Percentiles rank a stretch among this genome's conserved stretches.
Conservation (phyloP, 305 asterid species). For the Fraxinus baroniana region DNA sequence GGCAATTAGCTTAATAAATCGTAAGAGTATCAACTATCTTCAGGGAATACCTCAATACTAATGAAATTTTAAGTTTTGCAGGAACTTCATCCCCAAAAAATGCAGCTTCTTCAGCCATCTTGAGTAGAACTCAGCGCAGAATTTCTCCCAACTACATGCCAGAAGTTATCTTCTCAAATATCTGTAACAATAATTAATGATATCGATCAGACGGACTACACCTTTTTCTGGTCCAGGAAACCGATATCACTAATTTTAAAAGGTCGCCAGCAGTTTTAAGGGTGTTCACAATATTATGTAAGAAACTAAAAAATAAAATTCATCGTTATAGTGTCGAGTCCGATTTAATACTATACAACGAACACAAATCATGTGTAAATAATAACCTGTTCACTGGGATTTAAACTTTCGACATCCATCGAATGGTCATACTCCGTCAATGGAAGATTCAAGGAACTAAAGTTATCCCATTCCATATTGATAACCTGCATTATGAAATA, state of each 20-base stretch:
- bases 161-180: conserved; percentile 78
- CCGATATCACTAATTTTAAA: too few relatives aligned
- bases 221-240: too few relatives aligned
- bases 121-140: conserved; percentile 64
- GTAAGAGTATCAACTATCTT: background rate
- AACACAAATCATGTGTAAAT: too few relatives aligned
- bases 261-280: too few relatives aligned
- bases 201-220: too few relatives aligned
- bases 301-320: too few relatives aligned
- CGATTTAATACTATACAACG: too few relatives aligned
- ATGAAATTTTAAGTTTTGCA: conserved; percentile 53
- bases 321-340: too few relatives aligned
- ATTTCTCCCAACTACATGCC: conserved; percentile 95
- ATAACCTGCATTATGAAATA: conserved; percentile 25
- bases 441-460: conserved; percentile 81
- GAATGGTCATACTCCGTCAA: conserved; percentile 65
- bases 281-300: too few relatives aligned
- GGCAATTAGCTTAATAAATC: background rate
- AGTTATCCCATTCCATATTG: conserved; percentile 78
- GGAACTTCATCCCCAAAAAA: conserved; percentile 83
- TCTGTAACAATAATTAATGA: conserved; percentile 32
- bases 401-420: conserved; percentile 67
- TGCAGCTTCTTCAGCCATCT: conserved; percentile 69
- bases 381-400: conserved; percentile 79
- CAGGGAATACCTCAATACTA: conserved; percentile 51